These are phyloP conservation scores for Xerocomus minutiporus DNA, from an alignment of 1,284 basidiomycete species.

Conservation along the genomic window DNA sequence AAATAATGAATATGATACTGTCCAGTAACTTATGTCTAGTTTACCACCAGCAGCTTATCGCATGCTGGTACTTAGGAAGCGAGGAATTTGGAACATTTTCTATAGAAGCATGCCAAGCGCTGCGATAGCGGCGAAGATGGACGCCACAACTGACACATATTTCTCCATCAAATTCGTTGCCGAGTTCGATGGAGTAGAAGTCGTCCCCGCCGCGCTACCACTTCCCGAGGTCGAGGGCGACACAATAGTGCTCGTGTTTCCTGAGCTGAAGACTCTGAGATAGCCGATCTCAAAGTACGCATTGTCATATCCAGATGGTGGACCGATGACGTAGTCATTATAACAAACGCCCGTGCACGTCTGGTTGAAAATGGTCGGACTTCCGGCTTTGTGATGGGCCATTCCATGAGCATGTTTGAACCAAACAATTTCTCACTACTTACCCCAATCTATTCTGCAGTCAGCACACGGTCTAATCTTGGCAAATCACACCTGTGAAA, in stretches of 20 bases:
- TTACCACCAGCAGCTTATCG: not conserved
- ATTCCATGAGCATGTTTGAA: not conserved
- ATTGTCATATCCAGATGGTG: constrained; percentile 59
- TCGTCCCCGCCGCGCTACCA: constrained; percentile 12
- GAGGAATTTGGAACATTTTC: not conserved
- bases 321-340: constrained; percentile 68
- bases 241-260: constrained; percentile 20
- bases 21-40: too few relatives aligned
- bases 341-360: constrained; percentile 70
- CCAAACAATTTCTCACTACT: constrained; percentile 16
- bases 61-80: not conserved
- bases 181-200: constrained; percentile 13
- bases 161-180: constrained; percentile 1
- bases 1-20: too few relatives aligned
- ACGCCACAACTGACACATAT: constrained; percentile 5
- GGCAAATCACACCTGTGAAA: not conserved
- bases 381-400: constrained; percentile 36
- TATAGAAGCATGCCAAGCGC: constrained; percentile 18
- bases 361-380: constrained; percentile 49
- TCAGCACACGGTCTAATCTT: constrained; percentile 6
- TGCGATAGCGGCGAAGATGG: constrained; percentile 11
- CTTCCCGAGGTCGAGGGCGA: constrained; percentile 20
- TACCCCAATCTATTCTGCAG: constrained; percentile 38
- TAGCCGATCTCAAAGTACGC: constrained; percentile 75
- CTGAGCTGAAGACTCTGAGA: constrained; percentile 50